These are phyloP conservation scores for Glycine soja DNA, from an alignment of 306 rosid genomes.

Conservation along the genomic window DNA sequence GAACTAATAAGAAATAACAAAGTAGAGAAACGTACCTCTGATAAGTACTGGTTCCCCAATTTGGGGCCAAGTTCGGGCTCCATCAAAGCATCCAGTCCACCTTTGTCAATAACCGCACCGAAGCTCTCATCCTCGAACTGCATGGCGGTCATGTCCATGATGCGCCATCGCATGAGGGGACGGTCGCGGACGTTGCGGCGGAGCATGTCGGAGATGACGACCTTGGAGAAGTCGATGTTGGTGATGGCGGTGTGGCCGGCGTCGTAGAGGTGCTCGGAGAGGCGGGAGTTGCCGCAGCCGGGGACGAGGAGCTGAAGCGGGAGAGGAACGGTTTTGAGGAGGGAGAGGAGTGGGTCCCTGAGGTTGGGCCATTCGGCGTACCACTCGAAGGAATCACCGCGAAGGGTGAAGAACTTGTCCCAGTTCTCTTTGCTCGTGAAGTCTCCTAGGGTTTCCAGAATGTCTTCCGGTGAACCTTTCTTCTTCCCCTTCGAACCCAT, in stretches of 20 bases:
- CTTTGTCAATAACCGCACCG: slow-evolving; percentile 79
- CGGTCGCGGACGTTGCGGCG: slow-evolving; percentile 90
- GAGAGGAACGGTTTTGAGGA: slow-evolving; percentile 40
- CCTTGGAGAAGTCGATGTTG: slow-evolving; percentile 89
- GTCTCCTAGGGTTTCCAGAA: slow-evolving; percentile 80
- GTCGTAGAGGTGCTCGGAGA: slow-evolving; percentile 89
- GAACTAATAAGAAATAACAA: not conserved
- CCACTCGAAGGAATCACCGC: slow-evolving; percentile 86
- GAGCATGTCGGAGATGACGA: slow-evolving; percentile 86
- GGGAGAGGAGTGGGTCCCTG: slow-evolving; percentile 63
- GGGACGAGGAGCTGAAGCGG: slow-evolving; percentile 72
- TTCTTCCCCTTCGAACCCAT: slow-evolving; percentile 48
- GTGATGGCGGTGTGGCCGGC: slow-evolving; percentile 68
- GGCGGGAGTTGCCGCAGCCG: slow-evolving; percentile 90
- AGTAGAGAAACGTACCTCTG: slow-evolving; percentile 57
- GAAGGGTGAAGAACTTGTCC: slow-evolving; percentile 93
- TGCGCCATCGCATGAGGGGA: slow-evolving; percentile 93
- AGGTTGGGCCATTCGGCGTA: slow-evolving; percentile 88
- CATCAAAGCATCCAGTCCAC: slow-evolving; percentile 97
- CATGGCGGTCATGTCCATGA: slow-evolving; percentile 94
- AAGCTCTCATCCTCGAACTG: slow-evolving; percentile 74
- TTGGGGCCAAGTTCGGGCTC: slow-evolving; percentile 90
- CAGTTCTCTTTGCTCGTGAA: slow-evolving; percentile 93
- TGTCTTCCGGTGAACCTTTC: slow-evolving; percentile 40
- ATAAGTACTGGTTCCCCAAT: slow-evolving; percentile 77